Base-by-base conservation (phyloP, 2,329 filamentous ascomycete genomes). In the Pseudogymnoascus sp. region DNA sequence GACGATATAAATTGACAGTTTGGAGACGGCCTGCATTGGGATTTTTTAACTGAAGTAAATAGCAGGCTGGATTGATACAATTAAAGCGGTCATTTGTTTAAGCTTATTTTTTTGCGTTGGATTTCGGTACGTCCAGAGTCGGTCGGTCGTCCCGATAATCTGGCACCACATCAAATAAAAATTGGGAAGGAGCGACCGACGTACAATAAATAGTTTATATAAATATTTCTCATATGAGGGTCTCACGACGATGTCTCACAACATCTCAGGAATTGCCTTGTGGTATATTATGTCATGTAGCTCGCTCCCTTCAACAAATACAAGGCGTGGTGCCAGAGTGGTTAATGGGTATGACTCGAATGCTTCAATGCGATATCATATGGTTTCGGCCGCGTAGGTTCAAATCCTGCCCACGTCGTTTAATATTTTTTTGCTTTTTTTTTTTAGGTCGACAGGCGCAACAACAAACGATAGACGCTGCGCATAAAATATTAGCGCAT, bases 331-430 rank as follows among this genome's bases (percentile, higher is more conserved):
- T 72, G 69, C 70, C 70, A 72, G 70, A 72, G 70, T 72, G 70
- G 70, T 71, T 72, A 72, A 72, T 72, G 70, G 70, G 70, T 71
- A 71, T 71, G 69, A 72, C 70, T 72, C 69, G 69, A 72, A 72
- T 38, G 11, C 31, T 63, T 60, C 8, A 37, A 29, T 65, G 14
- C 47, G 47, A 56, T 56, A 56, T 56, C 50, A 56, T 56, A 56
- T 56, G 50, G 50, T 56, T 56, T 56, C 50, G 50, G 50, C 50
- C 50, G 50, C 50, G 50, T 56, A 56, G 50, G 50, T 56, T 56
- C 50, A 56, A 56, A 56, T 56, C 50, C 50, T 56, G 50, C 50
- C 50, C 50, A 56, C 50, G 50, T 56, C 50, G 50, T 56, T 56
- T 35, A 56, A 33, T 56, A 47, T 53, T 33, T 56, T 56, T 56